Base-by-base conservation (phyloP, 768 basidiomycete species). In the Amylocystis lapponica region DNA sequence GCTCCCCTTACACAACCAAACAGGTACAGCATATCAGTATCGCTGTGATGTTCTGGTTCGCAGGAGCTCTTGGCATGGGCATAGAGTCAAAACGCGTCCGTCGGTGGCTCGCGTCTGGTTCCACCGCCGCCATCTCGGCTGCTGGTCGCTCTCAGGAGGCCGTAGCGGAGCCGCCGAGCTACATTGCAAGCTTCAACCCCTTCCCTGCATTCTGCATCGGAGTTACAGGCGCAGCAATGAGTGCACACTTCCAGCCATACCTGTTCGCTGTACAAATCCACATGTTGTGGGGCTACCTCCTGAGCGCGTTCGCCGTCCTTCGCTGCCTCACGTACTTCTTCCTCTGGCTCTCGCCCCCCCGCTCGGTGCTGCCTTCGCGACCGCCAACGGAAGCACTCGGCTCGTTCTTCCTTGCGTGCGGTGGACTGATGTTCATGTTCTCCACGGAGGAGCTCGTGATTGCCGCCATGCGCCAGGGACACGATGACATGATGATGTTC, bases 31-130 rank as follows among this genome's bases (percentile, higher is more conserved):
- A 97, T 55, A 94, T 95, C 42, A 78, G 84, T 43, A 96, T 98
- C 50, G 94, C 94, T 54, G 88, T 83, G 49, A 93, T 93, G 91
- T 96, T 93, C 63, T 94, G 89, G 80, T 94, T 91, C 55, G 91
- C 88, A 19, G 94, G 95, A 10, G 71, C 89, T 6, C 59, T 92
- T 2, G 93, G 92, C 20, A 87, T 96, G 79, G 81, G 81, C 3
- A 76, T 98, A 47, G 95, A 98, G 65, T 87, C 86, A 8, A 81
- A 74, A 52, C 67, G 64, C 12, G 62, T 93, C 17, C 76, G 89
- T 11, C 70, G 70, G 45, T 90, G 89, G 81, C 69, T 96, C 27
- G 79, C 85, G 1, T 72, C 81, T 0, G 67, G 70, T 4, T 66
- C 74, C 6, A 70, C 75, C 26, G 58, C 66, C 5, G 55, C 66